These are phyloP conservation scores for Carnegiea gigantea DNA, from an alignment of 179 eudicot genomes.

Conservation along the genomic window DNA sequence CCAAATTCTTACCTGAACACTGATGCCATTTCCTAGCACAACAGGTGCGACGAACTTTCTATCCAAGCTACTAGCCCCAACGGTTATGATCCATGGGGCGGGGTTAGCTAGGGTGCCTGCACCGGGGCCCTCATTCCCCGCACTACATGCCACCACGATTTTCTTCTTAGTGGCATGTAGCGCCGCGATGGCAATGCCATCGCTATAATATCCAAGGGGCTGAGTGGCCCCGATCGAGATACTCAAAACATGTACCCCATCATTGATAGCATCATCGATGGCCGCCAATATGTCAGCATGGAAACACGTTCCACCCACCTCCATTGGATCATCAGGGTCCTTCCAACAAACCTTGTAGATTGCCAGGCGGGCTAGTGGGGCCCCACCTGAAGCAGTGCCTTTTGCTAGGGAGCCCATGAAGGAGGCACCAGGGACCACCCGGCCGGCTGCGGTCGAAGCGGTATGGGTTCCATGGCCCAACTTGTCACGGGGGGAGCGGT, in stretches of 20 bases:
- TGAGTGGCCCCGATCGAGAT: conserved; percentile 56
- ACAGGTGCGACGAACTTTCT: conserved; percentile 57
- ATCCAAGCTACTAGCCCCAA: conserved; percentile 85
- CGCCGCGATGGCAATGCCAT: conserved; percentile 72
- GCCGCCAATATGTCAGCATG: conserved; percentile 87
- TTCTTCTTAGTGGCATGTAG: conserved; percentile 69
- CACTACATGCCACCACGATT: conserved; percentile 74
- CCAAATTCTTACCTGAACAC: conserved; percentile 41
- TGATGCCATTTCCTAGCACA: conserved; percentile 62
- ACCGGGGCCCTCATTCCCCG: conserved; percentile 72
- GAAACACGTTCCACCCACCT: conserved; percentile 59
- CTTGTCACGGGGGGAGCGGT: conserved; percentile 75
- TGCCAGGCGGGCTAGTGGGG: conserved; percentile 74
- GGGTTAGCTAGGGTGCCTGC: conserved; percentile 53
- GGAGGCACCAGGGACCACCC: conserved; percentile 44
- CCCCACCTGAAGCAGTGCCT: conserved; percentile 92
- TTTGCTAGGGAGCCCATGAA: conserved; percentile 62
- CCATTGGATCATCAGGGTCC: conserved; percentile 54
- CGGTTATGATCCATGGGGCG: conserved; percentile 91
- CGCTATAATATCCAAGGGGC: conserved; percentile 36
- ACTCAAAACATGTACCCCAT: conserved; percentile 77
- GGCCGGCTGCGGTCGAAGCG: conserved; percentile 73
- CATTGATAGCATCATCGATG: conserved; percentile 78
- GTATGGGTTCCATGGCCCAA: conserved; percentile 98
- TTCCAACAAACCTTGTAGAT: conserved; percentile 92